Base-by-base conservation (phyloP, 306 rosid species). In the Bauhinia variegata region DNA sequence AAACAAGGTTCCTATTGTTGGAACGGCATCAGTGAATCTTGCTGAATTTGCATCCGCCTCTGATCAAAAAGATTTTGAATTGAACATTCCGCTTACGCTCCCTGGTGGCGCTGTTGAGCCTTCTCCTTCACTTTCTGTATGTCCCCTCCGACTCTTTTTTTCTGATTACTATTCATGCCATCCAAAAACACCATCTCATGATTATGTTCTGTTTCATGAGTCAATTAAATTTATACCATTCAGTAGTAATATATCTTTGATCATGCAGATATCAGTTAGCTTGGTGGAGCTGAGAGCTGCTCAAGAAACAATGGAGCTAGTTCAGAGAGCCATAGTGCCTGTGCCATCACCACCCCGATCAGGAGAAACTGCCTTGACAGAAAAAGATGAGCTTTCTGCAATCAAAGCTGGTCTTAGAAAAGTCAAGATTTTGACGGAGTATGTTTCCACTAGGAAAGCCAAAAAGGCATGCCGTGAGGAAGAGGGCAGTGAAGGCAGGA, bases 391-490 rank as follows among this genome's bases (percentile, higher is more conserved):
- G 62, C 80, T 91, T 73, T 95, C 99, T 43, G 95, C 97, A 3
- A 85, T 95, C 44, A 95, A 91, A 87, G 99, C 99, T 15, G 95
- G 99, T 59, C 91, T 95, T 57, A 81, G 92, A 72, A 91, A 95
- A 78, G 99, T 95, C 5, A 95, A 90, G 80, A 88, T 86, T 60
- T 86, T 95, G 63, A 88, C 89, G 0, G 99, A 89, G 62, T 95
- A 86, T 44, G 99, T 95, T 4, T 85, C 99, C 0, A 23, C 86
- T 7, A 78, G 91, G 78, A 95, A 84, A 65, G 85, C 82, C 0
- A 91, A 86, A 54, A 95, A 95, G 80, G 80, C 91, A 1, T 75
- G 80, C 67, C 84, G 65, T 12, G 97, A 90, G 63, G 99, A 85
- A 59, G 97, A 88, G 39, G 89, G 92, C 33, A 93, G 99, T 64